A percentile compares a stretch with the other conserved stretches of the same genome.
Conservation (phyloP, 2,329 filamentous ascomycete species). For the Verticillium klebahnii region DNA sequence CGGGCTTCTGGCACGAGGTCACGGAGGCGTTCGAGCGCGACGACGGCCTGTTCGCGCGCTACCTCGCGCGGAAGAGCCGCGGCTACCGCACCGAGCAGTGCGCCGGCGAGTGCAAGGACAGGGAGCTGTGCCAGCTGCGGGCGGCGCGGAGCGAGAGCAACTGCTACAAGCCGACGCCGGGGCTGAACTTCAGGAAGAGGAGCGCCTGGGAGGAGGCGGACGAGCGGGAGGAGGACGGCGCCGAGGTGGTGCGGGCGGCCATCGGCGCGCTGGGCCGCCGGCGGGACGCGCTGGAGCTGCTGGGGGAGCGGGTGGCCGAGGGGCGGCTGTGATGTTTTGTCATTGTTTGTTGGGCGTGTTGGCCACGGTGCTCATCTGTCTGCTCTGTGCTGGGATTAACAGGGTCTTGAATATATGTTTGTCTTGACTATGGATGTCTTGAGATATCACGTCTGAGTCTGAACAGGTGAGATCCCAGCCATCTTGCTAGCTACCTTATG, state of each 20-base stretch:
- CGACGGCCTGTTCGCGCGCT: constrained; percentile 38
- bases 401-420: too few species aligned
- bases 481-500: too few species aligned
- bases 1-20: constrained; percentile 56
- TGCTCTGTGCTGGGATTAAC: too few species aligned
- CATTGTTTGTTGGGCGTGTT: too few species aligned
- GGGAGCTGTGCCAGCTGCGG: constrained; percentile 49
- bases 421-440: too few species aligned
- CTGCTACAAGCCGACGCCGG: constrained; percentile 31
- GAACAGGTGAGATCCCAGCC: too few species aligned
- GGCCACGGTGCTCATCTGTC: too few species aligned
- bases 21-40: constrained; percentile 42
- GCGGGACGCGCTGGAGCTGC: constrained; percentile 17
- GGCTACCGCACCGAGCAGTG: constrained; percentile 31
- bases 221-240: constrained; percentile 23
- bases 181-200: constrained; percentile 28
- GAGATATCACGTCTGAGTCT: too few species aligned
- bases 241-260: constrained; percentile 19
- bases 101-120: constrained; percentile 31
- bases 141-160: constrained; percentile 48
- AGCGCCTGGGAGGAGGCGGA: constrained; percentile 10
- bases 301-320: constrained; percentile 6
- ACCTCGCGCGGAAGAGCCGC: constrained; percentile 41
- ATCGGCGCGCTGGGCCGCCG: constrained; percentile 20
- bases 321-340: background rate